Conservation (phyloP, 768 basidiomycete species). For the Hirschioporus abietinus region DNA sequence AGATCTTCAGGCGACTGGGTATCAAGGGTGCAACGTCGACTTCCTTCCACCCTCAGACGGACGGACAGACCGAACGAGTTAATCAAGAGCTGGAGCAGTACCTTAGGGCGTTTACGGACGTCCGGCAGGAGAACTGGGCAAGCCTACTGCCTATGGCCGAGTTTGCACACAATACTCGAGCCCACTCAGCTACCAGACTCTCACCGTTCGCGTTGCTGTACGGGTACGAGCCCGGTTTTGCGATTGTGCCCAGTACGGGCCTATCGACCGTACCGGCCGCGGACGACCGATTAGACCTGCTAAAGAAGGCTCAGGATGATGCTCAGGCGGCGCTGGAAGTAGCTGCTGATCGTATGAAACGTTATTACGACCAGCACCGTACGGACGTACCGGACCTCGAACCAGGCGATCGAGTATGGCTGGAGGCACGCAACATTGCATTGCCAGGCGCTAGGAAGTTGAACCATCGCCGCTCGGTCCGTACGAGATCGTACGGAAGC, state of each 20-base stretch:
- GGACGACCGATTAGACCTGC: constrained; percentile 17
- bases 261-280: constrained; percentile 22
- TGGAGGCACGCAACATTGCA: too few species aligned
- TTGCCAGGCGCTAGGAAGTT: too few species aligned
- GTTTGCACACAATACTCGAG: constrained; percentile 35
- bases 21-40: constrained; percentile 25
- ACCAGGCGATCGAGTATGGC: constrained; percentile 6
- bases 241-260: constrained; percentile 4
- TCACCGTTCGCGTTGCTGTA: constrained; percentile 34
- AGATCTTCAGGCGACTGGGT: constrained; percentile 16
- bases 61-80: constrained; percentile 32
- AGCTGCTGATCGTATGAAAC: constrained; percentile 24
- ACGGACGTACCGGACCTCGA: constrained; percentile 7
- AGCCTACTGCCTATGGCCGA: constrained; percentile 34
- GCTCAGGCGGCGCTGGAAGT: constrained; percentile 11
- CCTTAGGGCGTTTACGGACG: constrained; percentile 29
- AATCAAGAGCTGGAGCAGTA: constrained; percentile 35
- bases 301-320: constrained; percentile 10
- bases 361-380: constrained; percentile 13
- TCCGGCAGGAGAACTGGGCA: constrained; percentile 40
- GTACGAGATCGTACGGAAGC: too few species aligned
- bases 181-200: constrained; percentile 27
- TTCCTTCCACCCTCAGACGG: constrained; percentile 40
- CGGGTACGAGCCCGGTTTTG: constrained; percentile 24
- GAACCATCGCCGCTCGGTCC: too few species aligned